Evolutionary conservation across 176 grass and related monocot species (phyloP).

Genomic region (Pharus latifolius): DNA sequence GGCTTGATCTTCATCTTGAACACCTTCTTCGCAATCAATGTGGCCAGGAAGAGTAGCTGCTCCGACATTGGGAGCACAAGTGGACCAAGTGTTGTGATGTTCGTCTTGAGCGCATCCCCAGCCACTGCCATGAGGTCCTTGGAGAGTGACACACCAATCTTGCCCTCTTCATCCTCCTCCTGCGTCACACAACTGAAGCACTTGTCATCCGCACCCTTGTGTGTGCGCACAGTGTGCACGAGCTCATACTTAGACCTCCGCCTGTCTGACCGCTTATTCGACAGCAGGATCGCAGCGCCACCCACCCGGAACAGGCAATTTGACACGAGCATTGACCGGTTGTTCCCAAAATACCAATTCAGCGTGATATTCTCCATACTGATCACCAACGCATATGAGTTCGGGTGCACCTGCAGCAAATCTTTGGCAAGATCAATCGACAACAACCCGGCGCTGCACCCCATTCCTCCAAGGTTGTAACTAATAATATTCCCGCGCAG

Average conservation of each 20-base stretch:
- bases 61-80: conserved; percentile 78
- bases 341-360: conserved; percentile 94
- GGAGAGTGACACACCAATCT: conserved; percentile 78
- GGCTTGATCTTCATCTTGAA: conserved; percentile 89
- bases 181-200: conserved; percentile 81
- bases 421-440: conserved; percentile 88
- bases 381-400: conserved; percentile 65
- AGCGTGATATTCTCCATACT: conserved; percentile 96
- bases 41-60: conserved; percentile 77
- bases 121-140: conserved; percentile 91
- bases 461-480: conserved; percentile 91
- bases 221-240: conserved; percentile 84
- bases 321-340: conserved; percentile 75
- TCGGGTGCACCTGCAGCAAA: conserved; percentile 62
- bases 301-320: conserved; percentile 95
- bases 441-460: conserved; percentile 78
- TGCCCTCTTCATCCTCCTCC: conserved; percentile 58
- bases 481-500: conserved; percentile 73
- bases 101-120: conserved; percentile 90
- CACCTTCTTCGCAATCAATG: conserved; percentile 72
- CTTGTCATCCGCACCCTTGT: conserved; percentile 79
- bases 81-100: conserved; percentile 88
- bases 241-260: conserved; percentile 83
- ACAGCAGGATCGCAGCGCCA: conserved; percentile 83
- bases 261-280: conserved; percentile 39